phyloP scores from a whole-genome alignment of 2,329 filamentous ascomycete genomes.

The Dothideomycetes sp. region DNA sequence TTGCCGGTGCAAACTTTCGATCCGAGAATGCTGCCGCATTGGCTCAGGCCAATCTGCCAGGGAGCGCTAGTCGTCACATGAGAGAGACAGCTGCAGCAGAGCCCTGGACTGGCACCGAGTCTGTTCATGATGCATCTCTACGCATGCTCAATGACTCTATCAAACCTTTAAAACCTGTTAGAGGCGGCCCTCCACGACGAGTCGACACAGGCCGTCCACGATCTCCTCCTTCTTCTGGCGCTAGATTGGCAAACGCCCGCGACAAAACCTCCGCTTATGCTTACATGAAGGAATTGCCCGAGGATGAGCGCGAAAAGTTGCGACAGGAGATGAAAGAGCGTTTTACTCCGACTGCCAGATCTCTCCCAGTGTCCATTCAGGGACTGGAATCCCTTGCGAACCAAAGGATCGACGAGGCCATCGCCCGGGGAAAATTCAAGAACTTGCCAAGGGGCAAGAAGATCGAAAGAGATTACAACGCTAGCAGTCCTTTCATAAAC shows the following conservation, averaged over 20 bases:
- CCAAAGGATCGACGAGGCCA: conserved; percentile 86
- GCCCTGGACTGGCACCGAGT: conserved; percentile 73
- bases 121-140: conserved; percentile 62
- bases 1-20: conserved; percentile 47
- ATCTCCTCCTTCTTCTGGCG: conserved; percentile 34
- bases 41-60: conserved; percentile 44
- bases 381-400: conserved; percentile 80
- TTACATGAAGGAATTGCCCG: conserved; percentile 49
- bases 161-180: conserved; percentile 42
- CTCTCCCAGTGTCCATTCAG: conserved; percentile 65
- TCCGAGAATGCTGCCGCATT: conserved; percentile 46
- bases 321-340: conserved; percentile 69
- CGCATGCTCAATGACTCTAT: conserved; percentile 64
- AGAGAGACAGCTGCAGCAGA: conserved; percentile 57
- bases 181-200: conserved; percentile 31
- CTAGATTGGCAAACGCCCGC: conserved; percentile 48
- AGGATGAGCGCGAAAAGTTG: conserved; percentile 63
- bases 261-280: conserved; percentile 50
- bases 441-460: conserved; percentile 73
- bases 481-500: conserved; percentile 82
- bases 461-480: conserved; percentile 71
- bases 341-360: conserved; percentile 62
- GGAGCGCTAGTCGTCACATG: conserved; percentile 58
- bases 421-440: conserved; percentile 80
- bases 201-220: conserved; percentile 33